Percentiles rank a stretch among this genome's conserved stretches.
Conservation (phyloP, 768 basidiomycete species). For the Gymnopilus junonius region DNA sequence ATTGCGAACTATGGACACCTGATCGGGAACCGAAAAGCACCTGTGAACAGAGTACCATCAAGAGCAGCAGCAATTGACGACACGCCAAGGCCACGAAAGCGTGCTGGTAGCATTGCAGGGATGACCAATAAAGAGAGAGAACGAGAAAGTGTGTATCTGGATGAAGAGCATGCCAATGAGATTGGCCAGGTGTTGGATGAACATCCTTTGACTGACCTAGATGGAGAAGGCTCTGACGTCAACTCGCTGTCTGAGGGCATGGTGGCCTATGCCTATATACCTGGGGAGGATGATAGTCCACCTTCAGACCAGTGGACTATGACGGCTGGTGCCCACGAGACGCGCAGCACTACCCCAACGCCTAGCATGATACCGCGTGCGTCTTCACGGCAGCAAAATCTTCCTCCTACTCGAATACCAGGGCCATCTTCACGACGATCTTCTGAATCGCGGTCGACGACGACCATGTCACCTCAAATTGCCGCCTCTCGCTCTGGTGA, state of each 20-base stretch:
- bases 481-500: constrained; percentile 35
- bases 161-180: constrained; percentile 54
- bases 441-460: constrained; percentile 51
- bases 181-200: constrained; percentile 74
- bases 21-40: constrained; percentile 37
- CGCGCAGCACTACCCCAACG: constrained; percentile 49
- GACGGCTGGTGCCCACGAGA: constrained; percentile 28
- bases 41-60: constrained; percentile 25
- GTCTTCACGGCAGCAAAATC: constrained; percentile 34
- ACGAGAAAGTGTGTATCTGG: constrained; percentile 70
- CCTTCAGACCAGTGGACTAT: constrained; percentile 24
- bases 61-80: constrained; percentile 26
- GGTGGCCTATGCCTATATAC: constrained; percentile 31
- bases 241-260: constrained; percentile 34
- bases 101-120: constrained; percentile 70
- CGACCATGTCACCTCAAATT: constrained; percentile 41
- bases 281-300: constrained; percentile 26
- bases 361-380: constrained; percentile 34
- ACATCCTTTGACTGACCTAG: constrained; percentile 74
- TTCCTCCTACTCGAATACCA: constrained; percentile 45
- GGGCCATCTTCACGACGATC: constrained; percentile 44
- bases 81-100: constrained; percentile 44
- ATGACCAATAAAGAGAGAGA: constrained; percentile 56
- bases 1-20: constrained; percentile 85
- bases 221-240: constrained; percentile 54